A percentile compares a stretch with the other conserved stretches of the same genome.
Evolutionary conservation across 2,329 filamentous ascomycete species (phyloP).

Genomic region (Endoconidiophora laricicola): DNA sequence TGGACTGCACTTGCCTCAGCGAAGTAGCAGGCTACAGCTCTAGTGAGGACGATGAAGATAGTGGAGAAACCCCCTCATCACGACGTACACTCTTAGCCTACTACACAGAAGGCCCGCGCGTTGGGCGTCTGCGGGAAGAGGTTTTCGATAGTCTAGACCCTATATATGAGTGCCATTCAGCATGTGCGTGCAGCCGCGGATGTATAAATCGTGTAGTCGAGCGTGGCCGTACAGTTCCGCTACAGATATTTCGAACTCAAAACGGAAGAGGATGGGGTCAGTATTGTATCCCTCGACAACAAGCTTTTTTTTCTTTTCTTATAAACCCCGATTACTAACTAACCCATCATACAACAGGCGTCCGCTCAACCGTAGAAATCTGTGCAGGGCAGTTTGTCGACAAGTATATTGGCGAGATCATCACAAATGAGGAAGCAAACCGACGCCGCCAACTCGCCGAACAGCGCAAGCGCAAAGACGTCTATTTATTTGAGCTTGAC

Average conservation of each 20-base stretch:
- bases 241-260: conserved; percentile 61
- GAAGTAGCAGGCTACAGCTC: conserved; percentile 25
- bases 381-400: conserved; percentile 64
- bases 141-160: conserved; percentile 38
- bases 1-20: conserved; percentile 52
- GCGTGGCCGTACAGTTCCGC: conserved; percentile 48
- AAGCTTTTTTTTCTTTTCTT: background rate
- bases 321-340: background rate
- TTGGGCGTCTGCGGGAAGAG: conserved; percentile 34
- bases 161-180: conserved; percentile 67
- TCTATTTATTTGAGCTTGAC: conserved; percentile 68
- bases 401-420: conserved; percentile 57
- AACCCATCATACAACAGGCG: conserved; percentile 25
- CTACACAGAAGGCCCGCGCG: conserved; percentile 34
- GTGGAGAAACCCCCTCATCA: conserved; percentile 25
- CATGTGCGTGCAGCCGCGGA: conserved; percentile 43
- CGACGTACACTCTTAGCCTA: conserved; percentile 36
- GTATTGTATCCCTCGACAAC: conserved; percentile 14
- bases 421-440: conserved; percentile 47
- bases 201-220: conserved; percentile 68
- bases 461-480: conserved; percentile 47
- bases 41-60: conserved; percentile 15
- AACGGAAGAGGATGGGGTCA: conserved; percentile 56
- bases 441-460: conserved; percentile 40
- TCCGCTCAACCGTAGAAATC: conserved; percentile 48